Base-by-base conservation (phyloP, 768 basidiomycete species). In the Collybiopsis luxurians region DNA sequence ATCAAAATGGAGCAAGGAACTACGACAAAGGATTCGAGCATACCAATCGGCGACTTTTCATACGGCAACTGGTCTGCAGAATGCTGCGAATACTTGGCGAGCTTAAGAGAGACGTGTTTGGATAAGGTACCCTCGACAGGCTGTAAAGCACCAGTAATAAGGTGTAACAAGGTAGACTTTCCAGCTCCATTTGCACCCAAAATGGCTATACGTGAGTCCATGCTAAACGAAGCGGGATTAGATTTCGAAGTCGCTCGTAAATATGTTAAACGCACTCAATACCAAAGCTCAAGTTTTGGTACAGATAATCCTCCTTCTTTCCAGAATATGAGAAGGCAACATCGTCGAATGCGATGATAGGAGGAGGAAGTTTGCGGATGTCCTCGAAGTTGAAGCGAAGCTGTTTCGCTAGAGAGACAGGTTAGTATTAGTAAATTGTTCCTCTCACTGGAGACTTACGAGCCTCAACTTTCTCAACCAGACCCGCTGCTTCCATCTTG, bases 401-500 rank as follows among this genome's bases (percentile, higher is more conserved):
- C 15, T 84, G 83, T 63, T 83, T 85, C 34, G 81, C 50, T 51
- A 23, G 0, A 39, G 38, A 24, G 12, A 11, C 13, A 10, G 15
- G n/a, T 51, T 9, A 51, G 36, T 21, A 51, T 38, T 21, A 19
- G 12, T 23, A 15, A 4, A 13, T 17, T 13, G 24, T 7, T 38
- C n/a, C 10, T 39, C 36, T 42, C 5, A 21, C n/a, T 42, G 19
- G 40, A 17, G 19, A 36, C 50, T 26, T 51, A 51, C 50, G 79
- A 3, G 71, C 70, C 67, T 95, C 93, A 57, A 97, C 76, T 75
- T 93, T 94, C 73, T 99, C 93, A 68, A 99, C 82, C 42, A 99
- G 81, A 60, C 96, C 96, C 13, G 95, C 96, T 26, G 96, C 96
- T 79, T 99, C 97, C 96, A 99, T 99, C 84, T 99, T 99, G 81